Percentiles rank a stretch among this genome's conserved stretches.
Conservation (phyloP, 176 grass and related monocot genomes). For the Raddia distichophylla region DNA sequence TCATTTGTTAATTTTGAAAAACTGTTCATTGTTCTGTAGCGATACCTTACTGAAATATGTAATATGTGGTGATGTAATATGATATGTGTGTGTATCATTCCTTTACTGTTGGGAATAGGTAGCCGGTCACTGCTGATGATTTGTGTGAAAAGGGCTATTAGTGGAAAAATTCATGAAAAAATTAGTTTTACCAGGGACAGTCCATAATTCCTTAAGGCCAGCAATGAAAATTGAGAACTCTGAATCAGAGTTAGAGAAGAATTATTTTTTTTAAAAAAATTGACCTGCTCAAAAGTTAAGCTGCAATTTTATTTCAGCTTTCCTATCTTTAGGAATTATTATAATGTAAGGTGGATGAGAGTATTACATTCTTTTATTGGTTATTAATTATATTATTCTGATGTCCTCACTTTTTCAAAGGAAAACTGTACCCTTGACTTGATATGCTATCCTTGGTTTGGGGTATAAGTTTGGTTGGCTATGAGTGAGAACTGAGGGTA, state of each 20-base stretch:
- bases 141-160: not conserved
- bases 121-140: not conserved
- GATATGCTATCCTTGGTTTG: too few relatives aligned
- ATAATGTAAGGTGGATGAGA: not conserved
- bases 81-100: not conserved
- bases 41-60: not conserved
- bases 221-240: conserved; percentile 1
- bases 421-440: too few relatives aligned
- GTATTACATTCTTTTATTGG: conserved; percentile 5
- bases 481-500: too few relatives aligned
- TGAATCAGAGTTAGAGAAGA: not conserved
- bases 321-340: not conserved
- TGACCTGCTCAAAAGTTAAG: not conserved
- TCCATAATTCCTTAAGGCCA: not conserved
- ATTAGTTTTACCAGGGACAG: conserved; percentile 1
- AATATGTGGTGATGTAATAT: not conserved
- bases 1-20: conserved; percentile 18
- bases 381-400: not conserved
- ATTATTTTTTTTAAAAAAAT: not conserved
- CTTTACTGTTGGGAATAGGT: not conserved
- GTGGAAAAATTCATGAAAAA: not conserved
- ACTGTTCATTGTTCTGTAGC: conserved; percentile 12
- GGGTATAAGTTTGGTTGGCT: too few relatives aligned
- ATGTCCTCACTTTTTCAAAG: too few relatives aligned
- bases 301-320: not conserved